These are phyloP conservation scores for Coniosporium apollinis DNA, from an alignment of 495 filamentous ascomycete species.

Conservation along the genomic window DNA sequence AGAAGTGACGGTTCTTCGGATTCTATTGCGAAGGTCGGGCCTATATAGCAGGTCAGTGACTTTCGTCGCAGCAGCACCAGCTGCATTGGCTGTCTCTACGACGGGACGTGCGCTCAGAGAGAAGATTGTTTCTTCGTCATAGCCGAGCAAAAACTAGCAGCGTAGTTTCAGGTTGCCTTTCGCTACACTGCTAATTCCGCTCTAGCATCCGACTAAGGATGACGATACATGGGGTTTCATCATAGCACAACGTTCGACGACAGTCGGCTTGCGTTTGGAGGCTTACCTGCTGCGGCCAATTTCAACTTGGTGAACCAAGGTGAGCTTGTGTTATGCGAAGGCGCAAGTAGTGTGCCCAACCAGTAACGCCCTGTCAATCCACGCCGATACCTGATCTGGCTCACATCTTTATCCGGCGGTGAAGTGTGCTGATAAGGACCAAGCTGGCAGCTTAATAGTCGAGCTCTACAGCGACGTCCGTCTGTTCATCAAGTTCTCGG, in stretches of 20 bases:
- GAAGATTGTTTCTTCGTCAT: conserved; percentile 35
- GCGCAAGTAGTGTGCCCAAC: too few relatives aligned
- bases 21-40: too few relatives aligned
- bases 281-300: neutral
- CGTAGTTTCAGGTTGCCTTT: conserved; percentile 15
- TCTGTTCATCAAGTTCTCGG: conserved; percentile 17
- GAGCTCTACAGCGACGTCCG: conserved; percentile 13
- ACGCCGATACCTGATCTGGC: too few relatives aligned
- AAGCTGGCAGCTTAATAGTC: conserved; percentile 14
- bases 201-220: conserved; percentile 44
- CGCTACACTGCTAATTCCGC: conserved; percentile 10
- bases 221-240: conserved; percentile 49
- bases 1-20: too few relatives aligned
- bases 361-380: too few relatives aligned
- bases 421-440: neutral
- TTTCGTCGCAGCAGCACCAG: too few relatives aligned
- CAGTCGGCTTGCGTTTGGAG: neutral
- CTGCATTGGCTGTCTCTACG: too few relatives aligned
- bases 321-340: too few relatives aligned
- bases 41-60: too few relatives aligned
- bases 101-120: too few relatives aligned
- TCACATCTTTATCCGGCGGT: too few relatives aligned
- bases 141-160: conserved; percentile 25
- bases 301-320: neutral
- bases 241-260: conserved; percentile 25